These are phyloP conservation scores for Papiliotrema fonsecae DNA, from an alignment of 1,284 basidiomycete species.

Conservation along the genomic window DNA sequence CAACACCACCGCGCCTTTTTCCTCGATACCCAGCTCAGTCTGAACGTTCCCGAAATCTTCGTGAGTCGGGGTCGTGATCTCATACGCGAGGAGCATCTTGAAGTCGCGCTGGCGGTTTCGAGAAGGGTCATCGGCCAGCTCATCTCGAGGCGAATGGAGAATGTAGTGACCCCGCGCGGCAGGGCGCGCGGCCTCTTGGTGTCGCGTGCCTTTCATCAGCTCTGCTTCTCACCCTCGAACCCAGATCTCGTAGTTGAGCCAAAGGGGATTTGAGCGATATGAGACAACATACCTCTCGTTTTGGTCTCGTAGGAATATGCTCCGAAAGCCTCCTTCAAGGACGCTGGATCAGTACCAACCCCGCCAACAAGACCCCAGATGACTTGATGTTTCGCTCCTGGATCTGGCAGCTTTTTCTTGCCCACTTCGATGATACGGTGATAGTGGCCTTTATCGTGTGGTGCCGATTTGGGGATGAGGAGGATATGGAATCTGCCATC, in stretches of 20 bases:
- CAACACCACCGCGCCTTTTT: conserved; percentile 25
- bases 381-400: conserved; percentile 52
- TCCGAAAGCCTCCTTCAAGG: conserved; percentile 55
- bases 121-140: conserved; percentile 25
- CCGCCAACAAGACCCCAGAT: conserved; percentile 58
- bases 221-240: background rate
- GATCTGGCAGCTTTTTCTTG: conserved; percentile 61
- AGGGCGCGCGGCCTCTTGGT: conserved; percentile 56
- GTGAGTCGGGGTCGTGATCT: conserved; percentile 26
- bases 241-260: background rate
- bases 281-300: conserved; percentile 57
- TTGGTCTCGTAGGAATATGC: conserved; percentile 61
- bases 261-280: too few relatives aligned
- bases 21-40: conserved; percentile 23
- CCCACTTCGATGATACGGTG: conserved; percentile 57
- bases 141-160: conserved; percentile 49
- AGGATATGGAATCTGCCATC: conserved; percentile 55
- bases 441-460: conserved; percentile 48
- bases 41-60: conserved; percentile 33
- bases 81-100: conserved; percentile 29
- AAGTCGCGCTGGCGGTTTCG: conserved; percentile 29
- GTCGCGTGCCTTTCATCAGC: conserved; percentile 43
- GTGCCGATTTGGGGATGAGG: conserved; percentile 54
- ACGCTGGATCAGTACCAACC: conserved; percentile 55
- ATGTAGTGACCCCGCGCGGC: conserved; percentile 62